Conservation (phyloP, 805 yeast genomes). For the Isabelozyma heimii region DNA sequence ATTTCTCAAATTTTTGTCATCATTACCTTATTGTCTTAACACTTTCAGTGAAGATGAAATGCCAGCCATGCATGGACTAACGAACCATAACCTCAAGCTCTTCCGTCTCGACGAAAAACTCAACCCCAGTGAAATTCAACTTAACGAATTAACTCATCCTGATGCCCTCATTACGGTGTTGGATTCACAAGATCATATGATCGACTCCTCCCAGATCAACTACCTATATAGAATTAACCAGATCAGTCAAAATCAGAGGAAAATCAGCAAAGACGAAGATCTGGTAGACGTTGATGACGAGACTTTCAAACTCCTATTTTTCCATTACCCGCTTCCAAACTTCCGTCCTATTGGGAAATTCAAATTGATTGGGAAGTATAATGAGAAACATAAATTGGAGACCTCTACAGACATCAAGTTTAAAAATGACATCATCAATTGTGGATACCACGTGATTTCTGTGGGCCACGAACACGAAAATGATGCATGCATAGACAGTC, state of each 20-base stretch:
- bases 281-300: background rate
- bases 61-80: slow-evolving; percentile 25
- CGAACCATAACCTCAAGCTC: slow-evolving; percentile 34
- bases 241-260: background rate
- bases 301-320: slow-evolving; percentile 29
- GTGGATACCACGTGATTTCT: slow-evolving; percentile 35
- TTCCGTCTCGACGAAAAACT: slow-evolving; percentile 5
- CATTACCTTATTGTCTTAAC: slow-evolving; percentile 38
- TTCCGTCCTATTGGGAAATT: slow-evolving; percentile 39
- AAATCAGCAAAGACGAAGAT: background rate
- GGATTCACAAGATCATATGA: slow-evolving; percentile 26
- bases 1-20: slow-evolving; percentile 19
- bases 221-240: slow-evolving; percentile 27
- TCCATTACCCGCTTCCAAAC: slow-evolving; percentile 43
- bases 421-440: slow-evolving; percentile 30
- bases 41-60: slow-evolving; percentile 3
- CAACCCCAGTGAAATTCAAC: background rate
- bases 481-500: slow-evolving; percentile 36
- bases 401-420: slow-evolving; percentile 25
- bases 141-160: slow-evolving; percentile 7
- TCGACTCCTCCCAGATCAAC: slow-evolving; percentile 33
- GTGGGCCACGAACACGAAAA: slow-evolving; percentile 46
- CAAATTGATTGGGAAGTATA: slow-evolving; percentile 36
- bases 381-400: slow-evolving; percentile 34
- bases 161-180: slow-evolving; percentile 28